These are phyloP conservation scores for Mycotypha africana DNA, from an alignment of 371 early-diverging fungal species.

Conservation along the genomic window DNA sequence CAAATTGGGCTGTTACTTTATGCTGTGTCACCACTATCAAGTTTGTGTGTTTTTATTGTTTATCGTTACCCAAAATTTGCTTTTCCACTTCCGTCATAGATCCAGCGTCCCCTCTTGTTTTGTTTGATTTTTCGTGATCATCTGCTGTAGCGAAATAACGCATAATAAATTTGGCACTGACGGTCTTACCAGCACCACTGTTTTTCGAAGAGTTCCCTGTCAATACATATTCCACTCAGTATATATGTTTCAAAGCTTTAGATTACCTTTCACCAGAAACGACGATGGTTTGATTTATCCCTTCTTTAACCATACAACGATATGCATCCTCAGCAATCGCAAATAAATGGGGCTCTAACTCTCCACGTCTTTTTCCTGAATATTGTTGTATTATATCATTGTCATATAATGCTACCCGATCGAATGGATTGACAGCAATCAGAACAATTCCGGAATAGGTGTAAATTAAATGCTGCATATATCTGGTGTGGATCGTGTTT, in stretches of 20 bases:
- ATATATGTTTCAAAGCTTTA: conserved; percentile 11
- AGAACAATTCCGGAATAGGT: conserved; percentile 98
- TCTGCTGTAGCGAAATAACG: conserved; percentile 95
- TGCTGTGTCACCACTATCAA: no score
- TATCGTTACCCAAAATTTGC: conserved; percentile 69
- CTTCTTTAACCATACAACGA: conserved; percentile 86
- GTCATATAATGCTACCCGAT: conserved; percentile 80
- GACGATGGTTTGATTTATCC: conserved; percentile 95
- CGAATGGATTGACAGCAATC: conserved; percentile 98
- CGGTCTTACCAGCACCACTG: conserved; percentile 94
- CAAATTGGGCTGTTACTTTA: not conserved
- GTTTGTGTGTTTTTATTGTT: no score
- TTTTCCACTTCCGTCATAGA: conserved; percentile 77
- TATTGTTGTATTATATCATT: conserved; percentile 83
- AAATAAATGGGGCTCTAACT: conserved; percentile 98
- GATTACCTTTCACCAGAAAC: conserved; percentile 95
- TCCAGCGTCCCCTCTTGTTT: conserved; percentile 27
- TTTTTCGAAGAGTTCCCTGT: not conserved
- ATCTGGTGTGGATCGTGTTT: conserved; percentile 83
- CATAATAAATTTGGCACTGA: conserved; percentile 96
- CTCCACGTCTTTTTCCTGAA: conserved; percentile 90
- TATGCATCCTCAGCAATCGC: conserved; percentile 98
- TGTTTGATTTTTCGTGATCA: conserved; percentile 47
- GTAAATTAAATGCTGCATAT: conserved; percentile 89
- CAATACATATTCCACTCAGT: not conserved